Evolutionary conservation across 164 flowering plant genomes (phyloP), one percentile per base, ranked within the genome.

Genomic region (Houttuynia cordata): DNA sequence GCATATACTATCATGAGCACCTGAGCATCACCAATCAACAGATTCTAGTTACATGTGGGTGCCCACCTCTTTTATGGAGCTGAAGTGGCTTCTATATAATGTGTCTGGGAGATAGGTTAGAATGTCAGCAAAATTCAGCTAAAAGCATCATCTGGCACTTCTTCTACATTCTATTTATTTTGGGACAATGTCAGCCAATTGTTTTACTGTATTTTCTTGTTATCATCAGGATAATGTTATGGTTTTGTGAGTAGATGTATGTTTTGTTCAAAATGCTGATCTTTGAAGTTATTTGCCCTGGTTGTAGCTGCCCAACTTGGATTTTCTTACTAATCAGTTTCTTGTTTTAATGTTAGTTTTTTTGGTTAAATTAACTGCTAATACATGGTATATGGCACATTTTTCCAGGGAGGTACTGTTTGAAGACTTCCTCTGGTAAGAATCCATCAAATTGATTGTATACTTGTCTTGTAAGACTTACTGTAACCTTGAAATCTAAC

Each of bases 361-460:
- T 34, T 1, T 52, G 14, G 57, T 69, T 0, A 22, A 39, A 8
- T 62, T 62, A 64, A 62, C 49, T 70, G 70, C 67, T 57, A 57
- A 57, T 30, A 20, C 25, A 15, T 24, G 59, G 10, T 17, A 24
- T 57, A 17, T 30, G n/a, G 45, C 22, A 24, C 13, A 17, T 30
- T 66, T 65, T 72, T 74, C 53, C 88, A 94, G 99, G 30, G 89
- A 83, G 74, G 87, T 80, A 65, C 65, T 64, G 57, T 94, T 85
- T 75, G 85, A 82, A 65, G 96, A 90, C 74, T 94, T 94, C 69
- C 93, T 94, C 23, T 91, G 99, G 99, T 94, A 83, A 24, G 85
- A 55, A 52, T 40, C 34, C 58, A 64, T 64, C 30, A n/a, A 37
- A 37, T 0, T 34, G 19, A 9, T 37, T 57, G 45, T 34, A 24